These are phyloP conservation scores for Brettanomyces anomalus DNA, from an alignment of 805 yeast genomes.

Conservation along the genomic window DNA sequence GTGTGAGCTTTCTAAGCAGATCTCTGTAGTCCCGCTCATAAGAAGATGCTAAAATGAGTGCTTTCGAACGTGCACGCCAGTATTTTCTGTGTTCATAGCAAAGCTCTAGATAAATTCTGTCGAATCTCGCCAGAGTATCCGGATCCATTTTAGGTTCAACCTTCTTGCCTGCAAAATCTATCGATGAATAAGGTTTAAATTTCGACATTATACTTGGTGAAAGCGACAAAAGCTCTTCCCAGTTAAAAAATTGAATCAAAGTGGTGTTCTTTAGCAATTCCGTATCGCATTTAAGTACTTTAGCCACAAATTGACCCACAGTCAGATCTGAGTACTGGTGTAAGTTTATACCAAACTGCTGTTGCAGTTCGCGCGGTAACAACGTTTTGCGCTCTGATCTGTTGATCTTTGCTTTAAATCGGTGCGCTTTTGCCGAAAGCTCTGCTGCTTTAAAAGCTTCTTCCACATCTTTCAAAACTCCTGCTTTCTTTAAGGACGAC, in stretches of 20 bases:
- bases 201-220: constrained; percentile 46
- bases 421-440: constrained; percentile 14
- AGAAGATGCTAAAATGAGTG: constrained; percentile 43
- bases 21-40: constrained; percentile 63
- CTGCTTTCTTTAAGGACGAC: constrained; percentile 45
- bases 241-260: constrained; percentile 61
- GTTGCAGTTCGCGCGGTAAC: constrained; percentile 63
- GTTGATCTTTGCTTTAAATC: constrained; percentile 30
- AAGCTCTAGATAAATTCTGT: constrained; percentile 58
- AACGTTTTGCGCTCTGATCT: constrained; percentile 40
- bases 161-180: constrained; percentile 18
- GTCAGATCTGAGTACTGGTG: constrained; percentile 48
- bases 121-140: constrained; percentile 54
- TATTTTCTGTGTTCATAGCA: constrained; percentile 60
- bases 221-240: constrained; percentile 54
- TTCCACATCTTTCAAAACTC: constrained; percentile 61
- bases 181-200: constrained; percentile 56
- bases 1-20: constrained; percentile 42
- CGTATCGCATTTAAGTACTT: constrained; percentile 53
- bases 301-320: constrained; percentile 45
- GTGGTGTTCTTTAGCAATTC: constrained; percentile 44
- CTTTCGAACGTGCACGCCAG: constrained; percentile 66
- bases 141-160: constrained; percentile 46
- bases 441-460: constrained; percentile 39
- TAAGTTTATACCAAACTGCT: constrained; percentile 72